Evolutionary conservation across 2,329 filamentous ascomycete genomes (phyloP), one percentile per base, ranked within the genome.

Genomic region (Fonsecaea multimorphosa): DNA sequence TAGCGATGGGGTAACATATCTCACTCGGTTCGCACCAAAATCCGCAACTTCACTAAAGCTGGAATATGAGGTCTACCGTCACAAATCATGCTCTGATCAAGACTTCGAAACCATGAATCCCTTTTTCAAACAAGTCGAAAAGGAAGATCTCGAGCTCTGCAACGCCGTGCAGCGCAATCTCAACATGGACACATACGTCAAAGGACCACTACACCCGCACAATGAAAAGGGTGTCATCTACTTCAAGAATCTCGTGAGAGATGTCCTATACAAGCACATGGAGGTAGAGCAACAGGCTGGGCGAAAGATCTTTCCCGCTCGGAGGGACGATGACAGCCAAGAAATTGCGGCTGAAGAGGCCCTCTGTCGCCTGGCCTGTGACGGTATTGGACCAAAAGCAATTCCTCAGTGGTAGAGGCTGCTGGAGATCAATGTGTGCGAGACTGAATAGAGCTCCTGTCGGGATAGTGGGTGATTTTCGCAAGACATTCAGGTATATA

Each of bases 101-200:
- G 82, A 87, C 63, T 89, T 89, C 71, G 76, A 82, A 5, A 73
- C 79, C 51, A 84, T 89, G 75, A 83, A 81, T 74, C 74, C 82
- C 64, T 84, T 86, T 69, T 89, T 88, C 80, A 87, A 87, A 76
- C 83, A 85, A 44, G 83, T 89, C 75, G 85, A 89, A 84, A 82
- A 82, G 0, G 87, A 89, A 73, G 86, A 89, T 77, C 88, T 88
- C 71, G 79, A 82, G 19, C 82, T 89, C 22, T 89, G 85, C 76
- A 77, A 80, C 63, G 79, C 80, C 4, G 82, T 84, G 0, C 87
- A 89, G 73, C 80, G 81, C 73, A 89, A 87, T 73, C 79, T 89
- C 67, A 84, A 85, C 74, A 79, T 81, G 0, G 86, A 86, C 4
- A 81, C 87, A 40, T 89, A 87, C 67, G 77, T 86, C 73, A 87